Conservation (phyloP, 1,284 basidiomycete species). For the Pseudozyma thailandica region DNA sequence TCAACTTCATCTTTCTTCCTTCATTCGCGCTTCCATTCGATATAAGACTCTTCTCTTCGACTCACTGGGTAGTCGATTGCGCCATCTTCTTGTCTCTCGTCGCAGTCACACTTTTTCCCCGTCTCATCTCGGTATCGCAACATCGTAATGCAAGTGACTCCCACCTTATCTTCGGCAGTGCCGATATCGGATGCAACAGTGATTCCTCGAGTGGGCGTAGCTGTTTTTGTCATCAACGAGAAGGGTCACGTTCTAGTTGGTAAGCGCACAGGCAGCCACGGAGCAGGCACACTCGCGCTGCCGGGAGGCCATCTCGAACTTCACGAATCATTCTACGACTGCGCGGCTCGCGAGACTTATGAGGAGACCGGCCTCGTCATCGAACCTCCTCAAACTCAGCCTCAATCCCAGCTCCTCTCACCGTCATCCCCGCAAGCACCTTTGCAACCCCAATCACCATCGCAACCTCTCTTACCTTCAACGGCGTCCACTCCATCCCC, state of each 20-base stretch:
- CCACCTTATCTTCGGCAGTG: background rate
- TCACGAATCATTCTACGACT: constrained; percentile 61
- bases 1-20: too few species aligned
- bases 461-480: constrained; percentile 12
- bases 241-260: constrained; percentile 58
- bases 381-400: constrained; percentile 13
- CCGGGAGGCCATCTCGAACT: constrained; percentile 67
- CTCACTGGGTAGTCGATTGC: too few species aligned
- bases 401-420: constrained; percentile 13
- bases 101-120: too few species aligned
- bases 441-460: constrained; percentile 16
- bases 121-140: too few species aligned
- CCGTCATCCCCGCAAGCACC: constrained; percentile 8
- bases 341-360: constrained; percentile 51
- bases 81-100: too few species aligned
- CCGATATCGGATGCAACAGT: constrained; percentile 46
- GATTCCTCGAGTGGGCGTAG: constrained; percentile 61
- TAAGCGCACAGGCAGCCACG: constrained; percentile 61
- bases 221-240: constrained; percentile 59
- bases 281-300: constrained; percentile 59
- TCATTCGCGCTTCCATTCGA: too few species aligned
- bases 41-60: too few species aligned
- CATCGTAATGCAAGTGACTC: background rate
- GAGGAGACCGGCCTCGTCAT: constrained; percentile 53
- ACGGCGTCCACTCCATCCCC: constrained; percentile 17